These are phyloP conservation scores for Nitzschia sp. DNA, from an alignment of 108 stramenopile species.

Conservation along the genomic window DNA sequence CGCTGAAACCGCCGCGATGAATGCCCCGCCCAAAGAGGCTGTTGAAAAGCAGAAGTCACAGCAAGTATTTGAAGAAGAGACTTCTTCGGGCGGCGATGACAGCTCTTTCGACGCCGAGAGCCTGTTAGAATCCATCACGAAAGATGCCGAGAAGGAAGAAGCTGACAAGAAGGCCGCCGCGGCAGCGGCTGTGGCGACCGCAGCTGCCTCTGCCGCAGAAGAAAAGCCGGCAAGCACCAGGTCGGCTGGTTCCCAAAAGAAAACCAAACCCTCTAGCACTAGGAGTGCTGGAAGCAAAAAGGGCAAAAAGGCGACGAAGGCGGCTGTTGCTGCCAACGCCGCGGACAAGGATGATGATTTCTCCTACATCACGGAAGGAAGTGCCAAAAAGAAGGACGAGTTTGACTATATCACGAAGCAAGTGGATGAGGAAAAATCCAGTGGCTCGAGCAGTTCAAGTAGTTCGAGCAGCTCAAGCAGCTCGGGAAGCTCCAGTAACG, in stretches of 20 bases:
- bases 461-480: background rate
- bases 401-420: slow-evolving; percentile 19
- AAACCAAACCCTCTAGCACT: background rate
- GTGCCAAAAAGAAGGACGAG: slow-evolving; percentile 10
- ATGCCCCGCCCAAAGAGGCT: background rate
- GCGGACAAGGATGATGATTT: background rate
- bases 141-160: slow-evolving; percentile 22
- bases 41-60: slow-evolving; percentile 2
- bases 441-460: too few relatives aligned
- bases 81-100: slow-evolving; percentile 7
- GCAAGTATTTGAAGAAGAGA: slow-evolving; percentile 15
- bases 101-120: slow-evolving; percentile 40
- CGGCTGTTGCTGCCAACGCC: background rate
- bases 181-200: background rate
- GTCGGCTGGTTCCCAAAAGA: background rate
- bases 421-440: background rate
- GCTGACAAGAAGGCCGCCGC: slow-evolving; percentile 11
- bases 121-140: slow-evolving; percentile 25
- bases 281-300: slow-evolving; percentile 2
- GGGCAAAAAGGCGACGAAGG: background rate
- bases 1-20: slow-evolving; percentile 28
- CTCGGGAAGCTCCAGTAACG: slow-evolving; percentile 2
- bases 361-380: slow-evolving; percentile 11
- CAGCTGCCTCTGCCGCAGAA: slow-evolving; percentile 6
- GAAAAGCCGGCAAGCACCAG: slow-evolving; percentile 4